Conservation (phyloP, 2,329 filamentous ascomycete species). For the Calycina marina region DNA sequence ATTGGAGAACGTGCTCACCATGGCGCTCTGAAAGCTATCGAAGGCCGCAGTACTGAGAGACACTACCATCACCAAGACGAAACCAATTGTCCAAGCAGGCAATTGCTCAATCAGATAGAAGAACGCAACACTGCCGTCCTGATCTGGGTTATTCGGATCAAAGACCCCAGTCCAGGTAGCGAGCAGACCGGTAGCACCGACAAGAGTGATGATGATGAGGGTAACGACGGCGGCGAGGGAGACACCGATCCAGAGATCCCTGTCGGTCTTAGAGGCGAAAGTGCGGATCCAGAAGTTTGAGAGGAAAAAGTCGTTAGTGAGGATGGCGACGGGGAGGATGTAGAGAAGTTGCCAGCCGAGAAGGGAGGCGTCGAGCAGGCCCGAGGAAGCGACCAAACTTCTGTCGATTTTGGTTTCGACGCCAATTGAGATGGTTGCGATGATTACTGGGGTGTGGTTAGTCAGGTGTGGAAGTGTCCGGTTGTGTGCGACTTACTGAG, state of each 20-base stretch:
- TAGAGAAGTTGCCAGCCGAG: constrained; percentile 79
- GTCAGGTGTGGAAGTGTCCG: background rate
- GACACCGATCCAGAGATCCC: constrained; percentile 61
- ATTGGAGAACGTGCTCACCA: constrained; percentile 75
- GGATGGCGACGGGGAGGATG: constrained; percentile 65
- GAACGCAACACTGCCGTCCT: constrained; percentile 55
- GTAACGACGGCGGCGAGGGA: constrained; percentile 51
- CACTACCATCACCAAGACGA: constrained; percentile 70
- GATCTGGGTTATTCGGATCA: constrained; percentile 40
- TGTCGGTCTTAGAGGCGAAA: constrained; percentile 67
- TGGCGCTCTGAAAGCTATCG: constrained; percentile 67
- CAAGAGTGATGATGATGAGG: constrained; percentile 55
- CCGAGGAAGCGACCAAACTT: constrained; percentile 51
- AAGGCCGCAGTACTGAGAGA: constrained; percentile 65
- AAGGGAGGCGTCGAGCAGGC: constrained; percentile 51
- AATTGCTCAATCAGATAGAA: constrained; percentile 60
- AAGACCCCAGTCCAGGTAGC: constrained; percentile 66
- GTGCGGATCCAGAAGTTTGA: constrained; percentile 75
- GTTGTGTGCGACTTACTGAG: constrained; percentile 28
- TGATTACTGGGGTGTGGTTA: constrained; percentile 33
- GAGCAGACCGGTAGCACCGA: constrained; percentile 59
- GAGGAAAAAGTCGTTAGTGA: constrained; percentile 80
- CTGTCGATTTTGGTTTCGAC: constrained; percentile 59
- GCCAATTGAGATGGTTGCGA: constrained; percentile 66
- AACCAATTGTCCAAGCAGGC: constrained; percentile 67